Conservation (phyloP, 2,329 filamentous ascomycete genomes). For the Acephala macrosclerotiorum region DNA sequence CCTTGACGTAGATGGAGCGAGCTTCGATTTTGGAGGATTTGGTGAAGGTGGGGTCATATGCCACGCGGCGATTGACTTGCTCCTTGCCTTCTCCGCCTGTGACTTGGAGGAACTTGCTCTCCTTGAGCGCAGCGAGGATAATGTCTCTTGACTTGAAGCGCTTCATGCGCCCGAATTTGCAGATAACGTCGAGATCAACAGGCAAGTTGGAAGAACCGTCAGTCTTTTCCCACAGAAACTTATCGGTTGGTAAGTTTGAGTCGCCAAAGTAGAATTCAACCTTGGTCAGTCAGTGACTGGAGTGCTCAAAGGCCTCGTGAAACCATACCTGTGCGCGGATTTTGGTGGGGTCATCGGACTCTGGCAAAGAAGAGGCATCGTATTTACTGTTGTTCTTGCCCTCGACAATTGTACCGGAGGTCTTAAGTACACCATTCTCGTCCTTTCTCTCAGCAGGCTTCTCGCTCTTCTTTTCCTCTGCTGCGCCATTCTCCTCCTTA, state of each 20-base stretch:
- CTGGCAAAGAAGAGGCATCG: slow-evolving; percentile 60
- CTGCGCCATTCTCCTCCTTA: slow-evolving; percentile 24
- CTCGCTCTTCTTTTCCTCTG: slow-evolving; percentile 17
- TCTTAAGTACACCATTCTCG: slow-evolving; percentile 38
- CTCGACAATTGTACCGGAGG: slow-evolving; percentile 37
- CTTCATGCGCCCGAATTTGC: slow-evolving; percentile 94
- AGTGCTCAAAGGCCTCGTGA: not conserved
- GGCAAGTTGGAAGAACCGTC: slow-evolving; percentile 83
- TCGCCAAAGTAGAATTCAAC: slow-evolving; percentile 97
- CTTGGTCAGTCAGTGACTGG: slow-evolving; percentile 51
- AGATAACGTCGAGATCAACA: slow-evolving; percentile 78
- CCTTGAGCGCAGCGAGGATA: slow-evolving; percentile 82
- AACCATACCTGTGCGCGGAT: slow-evolving; percentile 69
- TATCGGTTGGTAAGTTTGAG: slow-evolving; percentile 87
- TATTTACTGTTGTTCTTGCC: slow-evolving; percentile 59
- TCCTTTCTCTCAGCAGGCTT: slow-evolving; percentile 25
- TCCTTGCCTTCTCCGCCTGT: slow-evolving; percentile 77
- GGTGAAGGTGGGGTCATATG: slow-evolving; percentile 65
- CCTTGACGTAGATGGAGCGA: slow-evolving; percentile 89
- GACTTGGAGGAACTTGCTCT: slow-evolving; percentile 76
- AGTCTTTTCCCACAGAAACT: slow-evolving; percentile 82
- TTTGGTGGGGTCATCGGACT: slow-evolving; percentile 67
- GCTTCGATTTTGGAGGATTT: slow-evolving; percentile 70
- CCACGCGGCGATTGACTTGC: slow-evolving; percentile 77
- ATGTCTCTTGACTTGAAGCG: slow-evolving; percentile 89